Conservation (phyloP, 116 monocot genomes). For the Cymodocea nodosa region DNA sequence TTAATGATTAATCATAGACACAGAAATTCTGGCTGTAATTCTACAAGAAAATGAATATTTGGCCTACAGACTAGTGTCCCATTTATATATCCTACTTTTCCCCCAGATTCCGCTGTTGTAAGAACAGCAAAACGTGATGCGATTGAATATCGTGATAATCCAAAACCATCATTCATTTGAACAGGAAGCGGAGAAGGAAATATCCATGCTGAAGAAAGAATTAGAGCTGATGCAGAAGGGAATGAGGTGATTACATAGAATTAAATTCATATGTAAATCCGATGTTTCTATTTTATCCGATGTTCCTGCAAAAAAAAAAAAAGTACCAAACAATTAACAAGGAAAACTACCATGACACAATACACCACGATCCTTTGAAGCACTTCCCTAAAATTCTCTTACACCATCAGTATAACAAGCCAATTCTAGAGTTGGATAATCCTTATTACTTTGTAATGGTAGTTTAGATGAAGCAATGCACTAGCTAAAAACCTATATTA, state of each 20-base stretch:
- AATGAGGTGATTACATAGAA: constrained; percentile 24
- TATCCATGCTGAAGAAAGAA: constrained; percentile 40
- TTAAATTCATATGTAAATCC: not conserved
- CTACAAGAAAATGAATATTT: not conserved
- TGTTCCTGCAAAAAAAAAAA: no score
- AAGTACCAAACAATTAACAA: no score
- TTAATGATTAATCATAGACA: not conserved
- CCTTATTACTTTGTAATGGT: not conserved
- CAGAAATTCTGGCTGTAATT: not conserved
- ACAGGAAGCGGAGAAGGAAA: constrained; percentile 41
- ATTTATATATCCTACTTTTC: no score
- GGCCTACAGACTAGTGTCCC: not conserved
- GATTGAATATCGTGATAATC: not conserved
- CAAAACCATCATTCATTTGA: not conserved
- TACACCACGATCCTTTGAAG: no score
- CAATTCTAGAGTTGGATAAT: no score
- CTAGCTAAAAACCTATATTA: not conserved
- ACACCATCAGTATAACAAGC: no score
- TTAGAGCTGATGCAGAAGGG: constrained; percentile 57
- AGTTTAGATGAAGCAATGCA: not conserved
- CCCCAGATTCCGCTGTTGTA: no score
- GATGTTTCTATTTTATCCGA: no score
- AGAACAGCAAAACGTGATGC: not conserved
- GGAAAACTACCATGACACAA: no score
- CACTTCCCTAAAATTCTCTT: no score